These are phyloP conservation scores for Metschnikowia matae DNA, from an alignment of 805 yeast genomes.

Conservation along the genomic window DNA sequence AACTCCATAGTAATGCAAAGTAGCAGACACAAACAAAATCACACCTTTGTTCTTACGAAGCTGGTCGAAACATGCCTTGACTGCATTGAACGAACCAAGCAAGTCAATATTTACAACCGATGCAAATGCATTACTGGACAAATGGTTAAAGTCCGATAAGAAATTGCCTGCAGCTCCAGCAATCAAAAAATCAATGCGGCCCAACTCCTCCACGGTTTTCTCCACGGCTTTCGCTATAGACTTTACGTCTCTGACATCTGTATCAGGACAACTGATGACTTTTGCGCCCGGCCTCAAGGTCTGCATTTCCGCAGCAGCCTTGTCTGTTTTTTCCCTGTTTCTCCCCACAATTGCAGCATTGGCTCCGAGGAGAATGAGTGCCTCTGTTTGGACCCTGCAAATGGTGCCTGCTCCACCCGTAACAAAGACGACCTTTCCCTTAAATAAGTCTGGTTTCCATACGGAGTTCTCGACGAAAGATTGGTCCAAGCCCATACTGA, in stretches of 20 bases:
- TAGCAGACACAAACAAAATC: slow-evolving; percentile 37
- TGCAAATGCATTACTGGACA: slow-evolving; percentile 40
- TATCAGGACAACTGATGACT: slow-evolving; percentile 21
- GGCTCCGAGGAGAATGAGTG: slow-evolving; percentile 27
- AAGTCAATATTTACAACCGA: slow-evolving; percentile 38
- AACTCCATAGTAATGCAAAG: slow-evolving; percentile 42
- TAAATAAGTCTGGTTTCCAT: slow-evolving; percentile 26
- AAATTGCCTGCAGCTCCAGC: slow-evolving; percentile 46
- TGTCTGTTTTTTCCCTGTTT: slow-evolving; percentile 22
- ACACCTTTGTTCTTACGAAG: slow-evolving; percentile 37
- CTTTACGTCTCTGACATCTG: slow-evolving; percentile 24
- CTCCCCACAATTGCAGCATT: slow-evolving; percentile 28
- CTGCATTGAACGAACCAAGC: slow-evolving; percentile 41
- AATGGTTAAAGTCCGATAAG: slow-evolving; percentile 39
- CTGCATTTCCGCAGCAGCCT: slow-evolving; percentile 23
- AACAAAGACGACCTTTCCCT: slow-evolving; percentile 29
- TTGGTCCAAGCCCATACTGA: slow-evolving; percentile 17
- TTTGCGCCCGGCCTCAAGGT: slow-evolving; percentile 23
- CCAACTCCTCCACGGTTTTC: slow-evolving; percentile 27
- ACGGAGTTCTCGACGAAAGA: slow-evolving; percentile 18
- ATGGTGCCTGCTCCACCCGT: slow-evolving; percentile 31
- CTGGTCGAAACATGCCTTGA: slow-evolving; percentile 36
- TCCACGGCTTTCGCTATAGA: slow-evolving; percentile 24
- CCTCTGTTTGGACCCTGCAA: slow-evolving; percentile 28
- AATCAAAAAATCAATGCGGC: slow-evolving; percentile 41